phyloP scores from a whole-genome alignment of 2,329 filamentous ascomycete genomes.

The Penicillium sp. region DNA sequence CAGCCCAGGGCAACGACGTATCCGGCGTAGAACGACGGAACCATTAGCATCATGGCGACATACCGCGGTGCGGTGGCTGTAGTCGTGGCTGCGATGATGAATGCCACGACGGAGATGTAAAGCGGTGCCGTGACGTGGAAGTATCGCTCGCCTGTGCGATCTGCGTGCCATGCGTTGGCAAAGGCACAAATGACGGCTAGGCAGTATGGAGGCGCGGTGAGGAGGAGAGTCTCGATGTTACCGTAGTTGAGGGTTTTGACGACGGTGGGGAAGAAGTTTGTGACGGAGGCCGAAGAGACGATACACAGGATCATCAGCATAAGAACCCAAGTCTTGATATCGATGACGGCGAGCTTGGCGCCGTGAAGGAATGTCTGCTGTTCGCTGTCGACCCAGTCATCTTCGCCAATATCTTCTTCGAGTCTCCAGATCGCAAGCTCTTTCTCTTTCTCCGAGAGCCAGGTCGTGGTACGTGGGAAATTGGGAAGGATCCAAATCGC shows the following conservation, averaged over 20 bases:
- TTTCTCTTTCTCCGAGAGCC: slow-evolving; percentile 62
- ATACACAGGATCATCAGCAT: slow-evolving; percentile 61
- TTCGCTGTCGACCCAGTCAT: slow-evolving; percentile 61
- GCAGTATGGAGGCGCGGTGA: slow-evolving; percentile 67
- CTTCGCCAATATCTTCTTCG: slow-evolving; percentile 65
- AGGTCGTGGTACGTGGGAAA: slow-evolving; percentile 63
- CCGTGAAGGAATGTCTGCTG: slow-evolving; percentile 56
- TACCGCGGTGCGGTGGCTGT: slow-evolving; percentile 64
- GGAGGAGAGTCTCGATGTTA: slow-evolving; percentile 60
- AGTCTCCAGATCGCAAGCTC: slow-evolving; percentile 62
- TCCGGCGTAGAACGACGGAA: slow-evolving; percentile 63
- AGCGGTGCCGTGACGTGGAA: slow-evolving; percentile 67
- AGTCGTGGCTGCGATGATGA: slow-evolving; percentile 69
- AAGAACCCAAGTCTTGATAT: slow-evolving; percentile 63
- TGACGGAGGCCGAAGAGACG: slow-evolving; percentile 60
- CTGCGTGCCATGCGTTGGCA: slow-evolving; percentile 69
- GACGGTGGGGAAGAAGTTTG: slow-evolving; percentile 72
- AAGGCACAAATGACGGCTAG: slow-evolving; percentile 64
- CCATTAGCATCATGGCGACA: slow-evolving; percentile 72
- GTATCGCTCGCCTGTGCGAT: slow-evolving; percentile 70
- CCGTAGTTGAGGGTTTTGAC: slow-evolving; percentile 68
- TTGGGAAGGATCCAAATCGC: slow-evolving; percentile 66
- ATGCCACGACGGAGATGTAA: slow-evolving; percentile 62
- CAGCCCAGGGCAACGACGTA: slow-evolving; percentile 71
- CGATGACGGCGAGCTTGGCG: slow-evolving; percentile 57